These are phyloP conservation scores for Camellia japonica DNA, from an alignment of 148 eudicot genomes.

Conservation along the genomic window DNA sequence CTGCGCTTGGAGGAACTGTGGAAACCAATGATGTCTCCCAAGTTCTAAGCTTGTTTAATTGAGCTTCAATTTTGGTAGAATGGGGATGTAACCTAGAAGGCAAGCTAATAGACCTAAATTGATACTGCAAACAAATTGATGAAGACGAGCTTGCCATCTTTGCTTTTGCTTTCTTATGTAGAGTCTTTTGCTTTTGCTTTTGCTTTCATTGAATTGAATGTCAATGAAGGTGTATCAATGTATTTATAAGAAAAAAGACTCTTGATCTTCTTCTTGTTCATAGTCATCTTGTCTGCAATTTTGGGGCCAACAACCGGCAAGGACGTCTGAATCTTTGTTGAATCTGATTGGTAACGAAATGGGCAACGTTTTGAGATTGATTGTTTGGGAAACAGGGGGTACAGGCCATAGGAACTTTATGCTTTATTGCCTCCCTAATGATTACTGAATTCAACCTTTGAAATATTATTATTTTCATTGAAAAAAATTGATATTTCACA, in stretches of 20 bases:
- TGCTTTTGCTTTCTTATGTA: not conserved
- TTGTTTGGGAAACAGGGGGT: constrained; percentile 6
- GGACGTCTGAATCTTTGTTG: not conserved
- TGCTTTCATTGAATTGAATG: not conserved
- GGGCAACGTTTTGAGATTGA: constrained; percentile 11
- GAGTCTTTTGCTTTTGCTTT: not conserved
- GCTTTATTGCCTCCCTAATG: constrained; percentile 7
- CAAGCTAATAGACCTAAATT: constrained; percentile 46
- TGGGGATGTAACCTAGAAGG: constrained; percentile 41
- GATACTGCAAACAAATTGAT: constrained; percentile 14
- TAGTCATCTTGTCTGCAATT: not conserved
- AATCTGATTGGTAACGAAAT: constrained; percentile 9
- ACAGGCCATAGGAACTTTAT: constrained; percentile 2
- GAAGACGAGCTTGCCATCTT: constrained; percentile 17
- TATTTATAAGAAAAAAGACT: constrained; percentile 10
- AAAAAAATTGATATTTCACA: not conserved
- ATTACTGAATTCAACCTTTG: not conserved
- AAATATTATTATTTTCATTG: not conserved
- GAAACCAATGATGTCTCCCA: constrained; percentile 23
- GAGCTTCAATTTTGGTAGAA: constrained; percentile 32
- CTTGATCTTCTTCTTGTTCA: not conserved
- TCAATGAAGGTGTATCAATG: not conserved
- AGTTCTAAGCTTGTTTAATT: constrained; percentile 45
- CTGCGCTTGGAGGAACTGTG: constrained; percentile 19
- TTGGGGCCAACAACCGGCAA: constrained; percentile 17